A percentile compares a stretch with the other conserved stretches of the same genome.
These are phyloP conservation scores for Lactarius vividus DNA, from an alignment of 768 basidiomycete genomes.

Conservation along the genomic window DNA sequence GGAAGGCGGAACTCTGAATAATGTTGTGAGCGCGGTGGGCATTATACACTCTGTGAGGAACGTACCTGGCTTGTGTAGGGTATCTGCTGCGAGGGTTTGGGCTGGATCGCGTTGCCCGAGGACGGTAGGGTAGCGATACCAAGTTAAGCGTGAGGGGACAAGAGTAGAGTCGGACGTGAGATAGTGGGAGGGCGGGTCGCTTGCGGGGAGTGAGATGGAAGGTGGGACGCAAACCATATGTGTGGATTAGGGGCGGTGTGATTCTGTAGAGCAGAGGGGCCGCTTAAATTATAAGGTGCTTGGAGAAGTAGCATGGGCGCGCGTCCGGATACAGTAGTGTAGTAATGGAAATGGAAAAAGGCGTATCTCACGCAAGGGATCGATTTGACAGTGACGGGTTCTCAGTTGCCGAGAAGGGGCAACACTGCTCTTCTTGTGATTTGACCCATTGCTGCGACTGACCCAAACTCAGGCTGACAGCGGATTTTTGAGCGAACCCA, in stretches of 20 bases:
- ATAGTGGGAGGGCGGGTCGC: neutral
- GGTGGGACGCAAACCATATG: slow-evolving; percentile 2
- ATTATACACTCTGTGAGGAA: neutral
- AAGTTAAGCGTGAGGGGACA: neutral
- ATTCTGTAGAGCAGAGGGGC: neutral
- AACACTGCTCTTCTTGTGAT: neutral
- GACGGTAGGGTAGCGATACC: neutral
- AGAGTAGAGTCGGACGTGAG: neutral
- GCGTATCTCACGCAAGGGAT: neutral
- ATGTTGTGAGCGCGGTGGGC: neutral
- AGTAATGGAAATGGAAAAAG: neutral
- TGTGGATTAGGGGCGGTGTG: neutral
- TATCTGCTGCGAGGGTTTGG: neutral
- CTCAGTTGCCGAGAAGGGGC: neutral
- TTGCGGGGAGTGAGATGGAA: neutral
- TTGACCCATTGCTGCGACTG: neutral
- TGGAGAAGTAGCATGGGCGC: neutral
- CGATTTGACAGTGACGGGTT: neutral
- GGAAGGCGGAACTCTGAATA: slow-evolving; percentile 16
- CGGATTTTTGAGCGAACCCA: neutral
- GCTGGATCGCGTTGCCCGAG: neutral
- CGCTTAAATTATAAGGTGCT: neutral
- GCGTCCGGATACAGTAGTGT: neutral
- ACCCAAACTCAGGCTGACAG: neutral
- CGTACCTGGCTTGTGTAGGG: slow-evolving; percentile 13